Evolutionary conservation across 768 basidiomycete genomes (phyloP).

Genomic region (Rhodosporidiobolus odoratus): DNA sequence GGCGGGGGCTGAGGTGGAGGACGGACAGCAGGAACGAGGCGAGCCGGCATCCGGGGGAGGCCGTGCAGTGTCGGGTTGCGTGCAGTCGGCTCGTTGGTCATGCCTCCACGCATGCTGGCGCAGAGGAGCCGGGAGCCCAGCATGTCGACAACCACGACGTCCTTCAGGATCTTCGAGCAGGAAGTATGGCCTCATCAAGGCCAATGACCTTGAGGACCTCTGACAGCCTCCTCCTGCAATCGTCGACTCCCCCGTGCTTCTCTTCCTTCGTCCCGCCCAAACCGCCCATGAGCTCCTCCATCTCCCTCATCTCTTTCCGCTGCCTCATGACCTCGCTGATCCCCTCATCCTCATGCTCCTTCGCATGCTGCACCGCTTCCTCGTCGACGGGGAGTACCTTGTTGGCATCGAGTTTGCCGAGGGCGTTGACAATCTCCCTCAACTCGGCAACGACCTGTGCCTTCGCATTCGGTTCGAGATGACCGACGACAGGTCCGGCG

Average conservation of each 20-base stretch:
- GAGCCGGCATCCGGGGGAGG: too few species aligned
- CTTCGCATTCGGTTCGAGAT: constrained; percentile 42
- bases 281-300: constrained; percentile 31
- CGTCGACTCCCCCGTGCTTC: constrained; percentile 8
- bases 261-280: constrained; percentile 1
- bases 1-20: too few species aligned
- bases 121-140: too few species aligned
- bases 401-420: constrained; percentile 60
- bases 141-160: neutral
- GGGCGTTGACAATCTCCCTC: constrained; percentile 54
- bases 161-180: constrained; percentile 10
- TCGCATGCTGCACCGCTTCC: constrained; percentile 71
- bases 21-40: too few species aligned
- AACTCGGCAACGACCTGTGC: constrained; percentile 20
- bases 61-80: too few species aligned
- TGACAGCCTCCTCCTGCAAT: constrained; percentile 12
- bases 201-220: constrained; percentile 21
- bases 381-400: constrained; percentile 70
- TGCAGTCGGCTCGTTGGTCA: too few species aligned
- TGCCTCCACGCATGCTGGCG: too few species aligned
- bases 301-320: constrained; percentile 33
- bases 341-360: constrained; percentile 43
- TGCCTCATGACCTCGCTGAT: constrained; percentile 28
- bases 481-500: constrained; percentile 39
- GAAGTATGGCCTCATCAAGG: constrained; percentile 6